A percentile compares a stretch with the other conserved stretches of the same genome.
Evolutionary conservation across 805 yeast genomes (phyloP).

Genomic region (Metschnikowia shivogae): DNA sequence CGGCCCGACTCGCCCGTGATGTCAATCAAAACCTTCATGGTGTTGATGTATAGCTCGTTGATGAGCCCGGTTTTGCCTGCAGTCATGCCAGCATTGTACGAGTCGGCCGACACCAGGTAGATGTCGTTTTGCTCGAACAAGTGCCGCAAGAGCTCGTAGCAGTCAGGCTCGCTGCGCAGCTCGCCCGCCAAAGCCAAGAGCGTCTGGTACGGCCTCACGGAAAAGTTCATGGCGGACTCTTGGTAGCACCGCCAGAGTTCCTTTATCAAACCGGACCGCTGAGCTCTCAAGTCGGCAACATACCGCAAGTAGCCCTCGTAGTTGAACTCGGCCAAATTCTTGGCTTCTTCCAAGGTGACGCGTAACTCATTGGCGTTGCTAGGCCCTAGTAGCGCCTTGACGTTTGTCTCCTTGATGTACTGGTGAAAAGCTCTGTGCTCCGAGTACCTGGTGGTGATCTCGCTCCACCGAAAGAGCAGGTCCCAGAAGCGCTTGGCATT

Average conservation of each 20-base stretch:
- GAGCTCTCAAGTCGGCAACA: conserved; percentile 20
- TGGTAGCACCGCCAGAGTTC: conserved; percentile 36
- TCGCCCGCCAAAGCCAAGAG: conserved; percentile 26
- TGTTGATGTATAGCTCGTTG: conserved; percentile 15
- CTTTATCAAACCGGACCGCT: conserved; percentile 24
- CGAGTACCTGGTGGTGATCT: conserved; percentile 28
- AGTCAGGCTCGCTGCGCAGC: conserved; percentile 13
- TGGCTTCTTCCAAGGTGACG: conserved; percentile 23
- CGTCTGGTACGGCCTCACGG: conserved; percentile 21
- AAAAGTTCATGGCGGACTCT: conserved; percentile 21
- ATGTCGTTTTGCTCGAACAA: conserved; percentile 13
- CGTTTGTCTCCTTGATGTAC: conserved; percentile 22
- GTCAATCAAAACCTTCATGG: conserved; percentile 26
- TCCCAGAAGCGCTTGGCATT: conserved; percentile 33
- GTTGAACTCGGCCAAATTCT: conserved; percentile 33
- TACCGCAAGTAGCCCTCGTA: conserved; percentile 34
- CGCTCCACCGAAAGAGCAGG: conserved; percentile 35
- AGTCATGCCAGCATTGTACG: conserved; percentile 16
- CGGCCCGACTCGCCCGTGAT: conserved; percentile 24
- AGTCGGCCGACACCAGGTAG: conserved; percentile 13
- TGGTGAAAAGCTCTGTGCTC: conserved; percentile 25
- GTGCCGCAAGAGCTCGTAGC: conserved; percentile 22
- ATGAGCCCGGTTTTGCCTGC: conserved; percentile 5
- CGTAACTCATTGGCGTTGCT: conserved; percentile 5
- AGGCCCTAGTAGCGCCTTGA: conserved; percentile 9